These are phyloP conservation scores for Cryptococcus sp. DNA, from an alignment of 1,284 basidiomycete species.

Conservation along the genomic window DNA sequence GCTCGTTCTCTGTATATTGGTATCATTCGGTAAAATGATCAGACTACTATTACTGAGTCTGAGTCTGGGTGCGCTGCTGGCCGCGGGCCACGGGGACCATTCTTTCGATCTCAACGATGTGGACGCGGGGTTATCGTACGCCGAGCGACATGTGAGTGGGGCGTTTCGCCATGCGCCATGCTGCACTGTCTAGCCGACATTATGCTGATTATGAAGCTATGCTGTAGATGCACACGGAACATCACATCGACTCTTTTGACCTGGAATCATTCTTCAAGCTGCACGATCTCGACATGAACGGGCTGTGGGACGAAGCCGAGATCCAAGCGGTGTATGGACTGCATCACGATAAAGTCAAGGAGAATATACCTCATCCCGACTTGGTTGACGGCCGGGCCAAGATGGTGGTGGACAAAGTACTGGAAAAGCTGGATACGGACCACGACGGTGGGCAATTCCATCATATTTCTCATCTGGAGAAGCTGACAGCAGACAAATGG, in stretches of 20 bases:
- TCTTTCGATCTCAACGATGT: constrained; percentile 36
- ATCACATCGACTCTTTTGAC: constrained; percentile 53
- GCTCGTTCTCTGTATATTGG: background rate
- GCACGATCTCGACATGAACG: constrained; percentile 84
- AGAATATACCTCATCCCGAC: constrained; percentile 76
- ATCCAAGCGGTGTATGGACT: constrained; percentile 92
- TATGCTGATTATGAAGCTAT: background rate
- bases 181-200: background rate
- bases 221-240: constrained; percentile 51
- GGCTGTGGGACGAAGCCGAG: constrained; percentile 73
- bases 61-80: constrained; percentile 14
- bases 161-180: background rate
- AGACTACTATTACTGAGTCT: constrained; percentile 3
- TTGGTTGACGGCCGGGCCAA: constrained; percentile 84
- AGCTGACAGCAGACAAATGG: constrained; percentile 3
- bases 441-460: constrained; percentile 61
- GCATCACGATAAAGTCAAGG: constrained; percentile 88
- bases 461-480: background rate
- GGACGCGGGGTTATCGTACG: constrained; percentile 52
- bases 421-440: constrained; percentile 74
- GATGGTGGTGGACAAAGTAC: constrained; percentile 72
- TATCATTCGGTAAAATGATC: constrained; percentile 9
- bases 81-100: constrained; percentile 44
- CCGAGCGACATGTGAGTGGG: constrained; percentile 59
- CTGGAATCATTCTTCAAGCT: constrained; percentile 57